phyloP scores from a whole-genome alignment of 2,329 filamentous ascomycete species.

The Fusarium pseudonygamai region DNA sequence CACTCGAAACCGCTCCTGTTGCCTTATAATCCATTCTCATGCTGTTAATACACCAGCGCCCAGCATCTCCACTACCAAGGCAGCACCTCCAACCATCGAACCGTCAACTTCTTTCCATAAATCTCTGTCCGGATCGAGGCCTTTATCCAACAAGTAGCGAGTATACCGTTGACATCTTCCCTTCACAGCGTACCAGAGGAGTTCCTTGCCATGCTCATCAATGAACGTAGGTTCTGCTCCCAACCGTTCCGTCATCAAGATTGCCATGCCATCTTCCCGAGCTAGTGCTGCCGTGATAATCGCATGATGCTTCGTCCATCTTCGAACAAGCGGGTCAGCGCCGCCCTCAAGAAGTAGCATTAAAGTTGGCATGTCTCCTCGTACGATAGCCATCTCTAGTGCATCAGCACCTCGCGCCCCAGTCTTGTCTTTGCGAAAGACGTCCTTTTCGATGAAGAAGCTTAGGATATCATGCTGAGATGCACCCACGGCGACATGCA shows the following conservation, averaged over 20 bases:
- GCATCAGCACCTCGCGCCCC: neutral
- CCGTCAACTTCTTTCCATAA: neutral
- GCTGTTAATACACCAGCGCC: neutral
- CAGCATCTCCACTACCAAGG: neutral
- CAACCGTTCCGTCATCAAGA: neutral
- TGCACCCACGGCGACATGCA: neutral
- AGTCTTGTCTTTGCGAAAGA: neutral
- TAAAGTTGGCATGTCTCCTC: neutral
- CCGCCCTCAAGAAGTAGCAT: constrained; percentile 1
- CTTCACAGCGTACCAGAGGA: constrained; percentile 1
- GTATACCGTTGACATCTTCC: neutral
- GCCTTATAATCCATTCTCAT: neutral
- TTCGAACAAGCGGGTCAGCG: neutral
- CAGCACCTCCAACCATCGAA: neutral
- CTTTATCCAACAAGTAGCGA: neutral
- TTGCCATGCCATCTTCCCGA: neutral
- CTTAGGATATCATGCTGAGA: neutral
- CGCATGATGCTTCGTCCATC: neutral
- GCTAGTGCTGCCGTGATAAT: neutral
- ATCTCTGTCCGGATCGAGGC: neutral
- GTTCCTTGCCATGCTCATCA: neutral
- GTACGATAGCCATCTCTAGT: neutral
- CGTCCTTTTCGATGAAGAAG: neutral
- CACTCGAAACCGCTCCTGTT: accelerated
- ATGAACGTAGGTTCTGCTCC: neutral